phyloP scores from a whole-genome alignment of 176 grass and related monocot genomes.

The Tillandsia leiboldiana region DNA sequence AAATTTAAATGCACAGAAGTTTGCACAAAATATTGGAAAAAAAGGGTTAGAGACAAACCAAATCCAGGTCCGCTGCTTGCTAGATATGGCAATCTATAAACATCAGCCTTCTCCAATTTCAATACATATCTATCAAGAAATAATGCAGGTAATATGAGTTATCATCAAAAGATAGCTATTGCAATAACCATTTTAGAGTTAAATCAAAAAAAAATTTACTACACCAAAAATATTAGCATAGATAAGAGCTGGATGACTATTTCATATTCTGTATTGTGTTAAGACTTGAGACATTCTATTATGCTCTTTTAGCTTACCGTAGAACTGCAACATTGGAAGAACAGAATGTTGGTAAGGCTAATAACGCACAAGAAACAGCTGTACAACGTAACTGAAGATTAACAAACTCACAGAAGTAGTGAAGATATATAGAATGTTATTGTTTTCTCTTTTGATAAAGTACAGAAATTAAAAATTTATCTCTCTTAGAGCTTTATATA shows the following conservation, averaged over 20 bases:
- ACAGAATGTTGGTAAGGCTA: too few relatives aligned
- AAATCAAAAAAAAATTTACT: conserved; percentile 2
- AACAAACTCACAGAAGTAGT: too few relatives aligned
- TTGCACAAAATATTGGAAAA: background rate
- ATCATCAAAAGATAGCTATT: background rate
- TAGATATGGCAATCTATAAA: conserved; percentile 82
- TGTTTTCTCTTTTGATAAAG: too few relatives aligned
- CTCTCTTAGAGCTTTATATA: too few relatives aligned
- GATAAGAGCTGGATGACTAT: background rate
- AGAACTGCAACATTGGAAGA: too few relatives aligned
- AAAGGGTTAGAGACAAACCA: conserved; percentile 35
- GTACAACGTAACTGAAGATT: too few relatives aligned
- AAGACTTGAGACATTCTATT: too few relatives aligned
- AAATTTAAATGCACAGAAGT: conserved; percentile 2
- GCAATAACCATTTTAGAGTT: background rate
- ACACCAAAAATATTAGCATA: background rate
- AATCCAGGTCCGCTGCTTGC: conserved; percentile 90
- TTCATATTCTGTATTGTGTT: too few relatives aligned
- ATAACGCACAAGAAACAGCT: too few relatives aligned
- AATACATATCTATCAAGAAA: conserved; percentile 54
- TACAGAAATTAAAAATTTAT: too few relatives aligned
- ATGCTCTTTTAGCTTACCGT: too few relatives aligned
- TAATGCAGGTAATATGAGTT: background rate
- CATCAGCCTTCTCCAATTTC: conserved; percentile 89
- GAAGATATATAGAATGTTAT: too few relatives aligned